phyloP scores from a whole-genome alignment of 2,329 filamentous ascomycete species.

The Pyrenophora teres region DNA sequence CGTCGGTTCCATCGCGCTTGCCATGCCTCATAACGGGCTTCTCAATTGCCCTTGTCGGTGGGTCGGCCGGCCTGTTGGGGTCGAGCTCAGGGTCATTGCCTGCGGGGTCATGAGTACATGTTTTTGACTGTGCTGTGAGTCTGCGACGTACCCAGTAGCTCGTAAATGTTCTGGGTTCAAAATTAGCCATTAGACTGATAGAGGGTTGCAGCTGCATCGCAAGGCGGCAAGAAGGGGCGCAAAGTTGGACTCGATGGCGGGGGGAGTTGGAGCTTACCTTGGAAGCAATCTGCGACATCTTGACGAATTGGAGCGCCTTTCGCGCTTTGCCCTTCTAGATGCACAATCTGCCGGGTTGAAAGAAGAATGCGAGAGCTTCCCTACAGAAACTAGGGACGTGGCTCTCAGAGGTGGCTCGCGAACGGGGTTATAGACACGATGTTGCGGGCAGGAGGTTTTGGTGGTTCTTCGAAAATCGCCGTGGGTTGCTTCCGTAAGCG shows the following conservation, averaged over 20 bases:
- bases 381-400: conserved; percentile 45
- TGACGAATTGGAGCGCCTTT: conserved; percentile 51
- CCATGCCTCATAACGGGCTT: conserved; percentile 75
- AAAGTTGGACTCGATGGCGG: conserved; percentile 10
- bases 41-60: conserved; percentile 86
- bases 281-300: conserved; percentile 50
- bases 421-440: conserved; percentile 39
- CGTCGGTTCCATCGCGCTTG: conserved; percentile 85
- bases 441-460: conserved; percentile 33
- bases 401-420: conserved; percentile 44
- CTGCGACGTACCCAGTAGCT: conserved; percentile 82
- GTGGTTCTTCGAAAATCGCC: conserved; percentile 16
- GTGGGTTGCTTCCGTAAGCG: conserved; percentile 21
- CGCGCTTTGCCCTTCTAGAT: conserved; percentile 51
- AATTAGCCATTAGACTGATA: conserved; percentile 43
- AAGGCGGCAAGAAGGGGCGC: conserved; percentile 17
- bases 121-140: conserved; percentile 12
- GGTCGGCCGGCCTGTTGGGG: conserved; percentile 74
- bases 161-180: conserved; percentile 81
- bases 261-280: conserved; percentile 45
- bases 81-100: conserved; percentile 73
- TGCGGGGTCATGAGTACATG: conserved; percentile 46
- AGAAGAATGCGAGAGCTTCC: conserved; percentile 45
- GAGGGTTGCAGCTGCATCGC: neutral
- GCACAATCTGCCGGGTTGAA: conserved; percentile 47